Percentiles rank a stretch among this genome's conserved stretches.
Conservation (phyloP, 2,329 filamentous ascomycete genomes). For the Macroventuria anomochaeta region DNA sequence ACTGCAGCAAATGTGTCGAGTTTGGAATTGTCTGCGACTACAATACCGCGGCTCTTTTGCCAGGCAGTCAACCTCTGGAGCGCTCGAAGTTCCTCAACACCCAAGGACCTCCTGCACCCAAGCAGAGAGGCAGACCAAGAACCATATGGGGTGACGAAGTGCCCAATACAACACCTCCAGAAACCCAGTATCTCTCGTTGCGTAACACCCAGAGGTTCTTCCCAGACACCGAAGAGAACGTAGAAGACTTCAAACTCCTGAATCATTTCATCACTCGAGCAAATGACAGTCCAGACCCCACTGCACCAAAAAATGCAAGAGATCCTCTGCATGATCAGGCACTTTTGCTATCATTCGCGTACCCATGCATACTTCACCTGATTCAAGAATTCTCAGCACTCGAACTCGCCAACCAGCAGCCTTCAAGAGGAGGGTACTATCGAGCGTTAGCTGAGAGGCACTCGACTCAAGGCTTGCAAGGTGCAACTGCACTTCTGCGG, state of each 20-base stretch:
- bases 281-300: background rate
- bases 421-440: no score
- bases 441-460: no score
- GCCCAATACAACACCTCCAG: background rate
- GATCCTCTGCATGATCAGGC: conserved; percentile 1
- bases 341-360: background rate
- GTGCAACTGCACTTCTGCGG: background rate
- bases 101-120: background rate
- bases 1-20: background rate
- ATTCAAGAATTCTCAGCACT: background rate
- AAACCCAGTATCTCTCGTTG: background rate
- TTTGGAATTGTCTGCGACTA: background rate
- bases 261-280: background rate
- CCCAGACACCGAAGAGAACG: background rate
- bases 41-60: background rate
- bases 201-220: background rate
- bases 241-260: background rate
- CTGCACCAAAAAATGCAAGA: background rate
- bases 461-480: no score
- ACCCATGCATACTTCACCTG: background rate
- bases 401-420: background rate
- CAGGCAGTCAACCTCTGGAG: background rate
- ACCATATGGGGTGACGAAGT: background rate
- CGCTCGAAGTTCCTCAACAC: background rate
- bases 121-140: background rate